Evolutionary conservation across 1,284 basidiomycete genomes (phyloP), one percentile per base, ranked within the genome.

Genomic region (Malassezia nana): DNA sequence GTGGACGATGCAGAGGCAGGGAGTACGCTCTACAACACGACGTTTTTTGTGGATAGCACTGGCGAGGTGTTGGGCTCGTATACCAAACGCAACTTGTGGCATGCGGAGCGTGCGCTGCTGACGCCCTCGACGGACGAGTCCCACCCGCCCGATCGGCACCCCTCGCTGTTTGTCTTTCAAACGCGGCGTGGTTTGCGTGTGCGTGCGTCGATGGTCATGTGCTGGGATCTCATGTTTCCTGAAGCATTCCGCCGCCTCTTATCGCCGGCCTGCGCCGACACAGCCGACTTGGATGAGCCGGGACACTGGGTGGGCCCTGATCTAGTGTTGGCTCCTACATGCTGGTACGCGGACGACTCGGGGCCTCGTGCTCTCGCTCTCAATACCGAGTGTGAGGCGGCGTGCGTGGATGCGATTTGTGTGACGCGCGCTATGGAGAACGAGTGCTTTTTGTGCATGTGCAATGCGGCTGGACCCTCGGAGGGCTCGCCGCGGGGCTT

Each of bases 1-100:
- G 42, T 54, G 26, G 54, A 55, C 29, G 59, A 60, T 6, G 50
- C 58, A 15, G 43, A 54, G 6, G 32, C 55, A 9, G 41, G 48
- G 5, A 55, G 57, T 33, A 57, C 55, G 13, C 63, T 73, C 16
- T 70, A 62, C 66, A 73, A 73, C 44, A 72, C 69, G 12, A 58
- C 62, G 15, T 72, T 70, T 61, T 73, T 69, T 53, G 49, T 73
- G 38, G 58, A 60, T 9, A 46, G 62, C 9, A 25, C 45, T 0
- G 70, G 70, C 15, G 28, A 50, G 5, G 59, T 73, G 1, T 33
- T 47, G 1, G 65, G 66, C 13, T 52, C 60, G 9, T 73, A 73
- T 40, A 73, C 70, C 3, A 73, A 73, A 43, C 64, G 65, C 26
- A 65, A 68, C 33, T 55, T 73, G 13, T 73, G 70, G 70, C 70